Evolutionary conservation across 2,329 filamentous ascomycete genomes (phyloP), one percentile per base, ranked within the genome.

Genomic region (Clonostachys rosea): DNA sequence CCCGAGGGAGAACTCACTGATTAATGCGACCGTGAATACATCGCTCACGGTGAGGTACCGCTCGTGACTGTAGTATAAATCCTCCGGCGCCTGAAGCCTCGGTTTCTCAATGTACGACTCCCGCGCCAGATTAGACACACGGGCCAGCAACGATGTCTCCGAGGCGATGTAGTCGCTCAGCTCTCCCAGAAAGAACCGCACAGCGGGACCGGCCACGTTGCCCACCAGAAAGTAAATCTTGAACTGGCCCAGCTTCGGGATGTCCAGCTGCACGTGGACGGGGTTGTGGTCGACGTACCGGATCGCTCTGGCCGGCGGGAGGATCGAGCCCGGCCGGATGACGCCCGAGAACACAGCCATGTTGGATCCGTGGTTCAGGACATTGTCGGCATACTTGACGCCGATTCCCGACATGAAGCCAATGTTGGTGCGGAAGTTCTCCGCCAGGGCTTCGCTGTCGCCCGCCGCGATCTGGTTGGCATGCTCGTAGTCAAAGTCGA

Each of bases 201-300:
- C 20, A 6, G 34, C 35, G 6, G 43, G 12, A 74, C 34, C 73
- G 62, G 47, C 74, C 70, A 89, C 71, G 56, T 88, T 75, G 57
- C 79, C 81, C 50, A 82, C 78, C 50, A 91, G 77, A 50, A 91
- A 75, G 62, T 87, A 90, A 42, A 90, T 78, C 43, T 85, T 78
- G 69, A 91, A 91, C 58, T 91, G 87, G 24, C 87, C 84, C 6
- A 91, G 70, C 64, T 89, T 79, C 2, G 87, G 87, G 41, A 91
- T 87, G 57, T 91, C 87, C 6, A 89, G 79, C 60, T 91, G 86
- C 30, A 91, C 70, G 55, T 91, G 84, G 40, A 91, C 81, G 0
- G 87, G 87, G 56, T 91, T 91, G 5, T 86, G 83, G 63, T 91
- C 87, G 45, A 90, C 78, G 59, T 86, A 90, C 30, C 87, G 78